These are phyloP conservation scores for Solanum hybrid DNA, from an alignment of 305 asterid species.

Conservation along the genomic window DNA sequence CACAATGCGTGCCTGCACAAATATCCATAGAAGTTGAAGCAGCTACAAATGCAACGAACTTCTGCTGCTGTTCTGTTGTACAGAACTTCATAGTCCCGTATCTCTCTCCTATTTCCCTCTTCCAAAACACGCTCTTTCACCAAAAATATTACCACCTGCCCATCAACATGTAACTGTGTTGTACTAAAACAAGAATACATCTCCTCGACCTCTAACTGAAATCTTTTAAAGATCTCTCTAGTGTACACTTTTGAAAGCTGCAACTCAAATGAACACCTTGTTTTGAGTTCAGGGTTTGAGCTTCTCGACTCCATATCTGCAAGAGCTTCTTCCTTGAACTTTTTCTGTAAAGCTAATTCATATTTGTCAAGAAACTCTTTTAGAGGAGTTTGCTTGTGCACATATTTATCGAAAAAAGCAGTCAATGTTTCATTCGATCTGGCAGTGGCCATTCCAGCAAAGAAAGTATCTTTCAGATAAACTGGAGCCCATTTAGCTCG, in stretches of 20 bases:
- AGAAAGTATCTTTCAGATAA: conserved; percentile 51
- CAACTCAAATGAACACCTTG: conserved; percentile 60
- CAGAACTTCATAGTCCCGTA: conserved; percentile 55
- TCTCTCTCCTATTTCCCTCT: conserved; percentile 71
- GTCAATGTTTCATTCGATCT: conserved; percentile 42
- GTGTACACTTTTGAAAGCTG: conserved; percentile 61
- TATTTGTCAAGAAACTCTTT: conserved; percentile 82
- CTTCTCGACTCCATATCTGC: conserved; percentile 62
- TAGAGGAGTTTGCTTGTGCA: conserved; percentile 72
- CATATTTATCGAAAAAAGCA: conserved; percentile 53
- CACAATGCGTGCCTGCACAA: conserved; percentile 66
- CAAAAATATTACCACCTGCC: conserved; percentile 41
- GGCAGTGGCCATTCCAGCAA: conserved; percentile 61
- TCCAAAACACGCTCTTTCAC: conserved; percentile 59
- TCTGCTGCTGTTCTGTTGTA: conserved; percentile 45
- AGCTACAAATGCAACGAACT: conserved; percentile 72
- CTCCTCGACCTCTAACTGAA: conserved; percentile 74
- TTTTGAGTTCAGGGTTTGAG: conserved; percentile 45
- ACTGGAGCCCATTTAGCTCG: conserved; percentile 62
- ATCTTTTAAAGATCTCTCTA: conserved; percentile 44
- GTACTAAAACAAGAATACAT: conserved; percentile 84
- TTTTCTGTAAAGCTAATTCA: conserved; percentile 62
- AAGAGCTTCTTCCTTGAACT: conserved; percentile 52
- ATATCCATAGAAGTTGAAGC: conserved; percentile 77
- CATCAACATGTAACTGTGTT: conserved; percentile 52